A percentile compares a stretch with the other conserved stretches of the same genome.
Evolutionary conservation across 805 yeast species (phyloP).

Genomic region (Pichia exigua): DNA sequence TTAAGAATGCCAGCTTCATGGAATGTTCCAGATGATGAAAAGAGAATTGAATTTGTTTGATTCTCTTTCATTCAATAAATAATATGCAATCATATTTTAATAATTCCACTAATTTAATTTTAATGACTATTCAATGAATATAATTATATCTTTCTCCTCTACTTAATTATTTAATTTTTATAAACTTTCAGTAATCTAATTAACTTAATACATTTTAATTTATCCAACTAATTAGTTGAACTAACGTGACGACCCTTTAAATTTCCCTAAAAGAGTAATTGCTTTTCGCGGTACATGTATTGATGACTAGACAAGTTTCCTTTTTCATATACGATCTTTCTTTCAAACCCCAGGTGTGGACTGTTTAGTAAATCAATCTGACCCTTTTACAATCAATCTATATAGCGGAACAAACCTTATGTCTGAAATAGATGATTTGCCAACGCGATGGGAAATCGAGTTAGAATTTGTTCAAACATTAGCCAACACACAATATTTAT

Average conservation of each 20-base stretch:
- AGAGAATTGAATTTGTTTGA: constrained; percentile 16
- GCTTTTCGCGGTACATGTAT: neutral
- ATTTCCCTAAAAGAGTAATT: neutral
- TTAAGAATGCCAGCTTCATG: constrained; percentile 25
- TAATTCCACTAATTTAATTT: neutral
- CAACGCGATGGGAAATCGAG: constrained; percentile 83
- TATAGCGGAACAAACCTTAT: no score
- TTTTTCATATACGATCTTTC: no score
- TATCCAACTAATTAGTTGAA: no score
- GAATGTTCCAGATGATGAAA: constrained; percentile 16
- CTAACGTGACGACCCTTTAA: no score
- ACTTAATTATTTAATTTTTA: neutral
- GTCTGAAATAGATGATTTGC: constrained; percentile 30
- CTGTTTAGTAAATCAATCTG: no score
- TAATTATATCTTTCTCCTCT: neutral
- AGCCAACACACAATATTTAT: constrained; percentile 81
- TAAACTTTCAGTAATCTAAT: neutral
- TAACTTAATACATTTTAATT: neutral
- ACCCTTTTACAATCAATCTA: neutral
- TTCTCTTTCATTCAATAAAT: neutral
- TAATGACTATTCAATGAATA: neutral
- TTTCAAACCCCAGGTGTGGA: no score
- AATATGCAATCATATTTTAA: no score
- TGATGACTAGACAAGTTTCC: neutral
- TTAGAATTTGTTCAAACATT: constrained; percentile 90